Conservation (phyloP, 768 basidiomycete species). For the Erythrobasidium yunnanense region DNA sequence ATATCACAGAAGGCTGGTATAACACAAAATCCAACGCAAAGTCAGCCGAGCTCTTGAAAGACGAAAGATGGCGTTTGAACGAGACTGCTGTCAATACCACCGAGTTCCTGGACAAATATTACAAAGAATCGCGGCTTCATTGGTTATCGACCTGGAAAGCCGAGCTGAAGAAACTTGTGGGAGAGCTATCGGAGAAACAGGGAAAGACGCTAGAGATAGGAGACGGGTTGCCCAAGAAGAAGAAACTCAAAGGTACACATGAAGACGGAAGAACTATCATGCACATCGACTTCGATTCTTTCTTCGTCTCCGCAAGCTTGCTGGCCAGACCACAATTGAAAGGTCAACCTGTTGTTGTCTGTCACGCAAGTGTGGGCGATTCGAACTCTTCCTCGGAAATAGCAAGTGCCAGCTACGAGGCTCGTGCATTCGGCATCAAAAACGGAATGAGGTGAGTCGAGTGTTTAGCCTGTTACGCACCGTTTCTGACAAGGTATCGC, state of each 20-base stretch:
- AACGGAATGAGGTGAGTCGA: conserved; percentile 77
- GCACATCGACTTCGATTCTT: conserved; percentile 66
- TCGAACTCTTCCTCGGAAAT: conserved; percentile 70
- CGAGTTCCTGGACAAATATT: conserved; percentile 74
- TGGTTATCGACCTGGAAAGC: conserved; percentile 85
- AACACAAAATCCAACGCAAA: conserved; percentile 47
- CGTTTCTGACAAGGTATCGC: conserved; percentile 6
- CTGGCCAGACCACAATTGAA: conserved; percentile 65
- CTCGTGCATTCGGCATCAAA: conserved; percentile 70
- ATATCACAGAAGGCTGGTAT: conserved; percentile 23
- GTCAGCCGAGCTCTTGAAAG: conserved; percentile 58
- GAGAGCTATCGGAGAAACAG: conserved; percentile 63
- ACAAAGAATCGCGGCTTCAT: conserved; percentile 75
- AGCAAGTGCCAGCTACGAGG: conserved; percentile 88
- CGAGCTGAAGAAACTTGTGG: conserved; percentile 68
- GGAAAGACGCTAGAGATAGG: background rate
- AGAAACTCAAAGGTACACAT: conserved; percentile 31
- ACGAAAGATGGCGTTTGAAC: conserved; percentile 71
- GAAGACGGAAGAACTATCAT: conserved; percentile 46
- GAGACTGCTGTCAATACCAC: conserved; percentile 70
- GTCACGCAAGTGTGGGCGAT: conserved; percentile 73
- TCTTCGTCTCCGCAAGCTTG: conserved; percentile 82
- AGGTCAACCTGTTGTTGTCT: conserved; percentile 85
- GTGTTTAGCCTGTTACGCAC: conserved; percentile 26
- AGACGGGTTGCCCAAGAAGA: background rate